Conservation (phyloP, 1,284 basidiomycete species). For the Trichosporon coremiiforme region DNA sequence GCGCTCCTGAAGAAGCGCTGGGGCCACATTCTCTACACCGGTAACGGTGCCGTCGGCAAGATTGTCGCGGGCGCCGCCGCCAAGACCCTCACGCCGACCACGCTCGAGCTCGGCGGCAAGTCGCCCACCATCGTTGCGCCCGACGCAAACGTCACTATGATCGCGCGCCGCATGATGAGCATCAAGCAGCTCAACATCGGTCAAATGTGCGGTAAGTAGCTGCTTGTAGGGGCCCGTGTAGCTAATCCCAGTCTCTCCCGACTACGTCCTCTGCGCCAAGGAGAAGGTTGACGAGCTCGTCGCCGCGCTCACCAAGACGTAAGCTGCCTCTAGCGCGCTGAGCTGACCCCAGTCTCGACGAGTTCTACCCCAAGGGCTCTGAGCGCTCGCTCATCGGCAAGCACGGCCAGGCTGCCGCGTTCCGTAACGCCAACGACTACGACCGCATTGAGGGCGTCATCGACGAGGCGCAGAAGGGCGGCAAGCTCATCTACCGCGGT, state of each 20-base stretch:
- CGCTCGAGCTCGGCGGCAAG: constrained; percentile 78
- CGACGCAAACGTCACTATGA: constrained; percentile 58
- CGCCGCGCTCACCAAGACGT: constrained; percentile 64
- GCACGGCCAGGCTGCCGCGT: constrained; percentile 59
- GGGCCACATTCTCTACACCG: constrained; percentile 77
- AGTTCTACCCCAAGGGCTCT: constrained; percentile 47
- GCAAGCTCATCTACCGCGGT: constrained; percentile 72
- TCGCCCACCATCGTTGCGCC: constrained; percentile 79
- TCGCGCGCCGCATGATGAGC: constrained; percentile 64
- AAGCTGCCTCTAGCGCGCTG: constrained; percentile 45
- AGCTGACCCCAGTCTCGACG: constrained; percentile 37
- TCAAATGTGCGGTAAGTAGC: constrained; percentile 59
- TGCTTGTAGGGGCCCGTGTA: no score
- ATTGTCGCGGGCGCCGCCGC: constrained; percentile 82
- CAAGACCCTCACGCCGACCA: constrained; percentile 78
- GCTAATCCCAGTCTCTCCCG: constrained; percentile 61
- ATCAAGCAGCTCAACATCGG: constrained; percentile 76
- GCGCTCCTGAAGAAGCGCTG: constrained; percentile 77
- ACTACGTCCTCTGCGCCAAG: constrained; percentile 73
- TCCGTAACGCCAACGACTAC: constrained; percentile 64
- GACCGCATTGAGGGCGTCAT: constrained; percentile 67
- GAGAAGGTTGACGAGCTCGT: constrained; percentile 68
- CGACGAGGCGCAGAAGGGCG: constrained; percentile 64
- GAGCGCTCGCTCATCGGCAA: constrained; percentile 58
- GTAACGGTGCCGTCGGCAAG: constrained; percentile 69